A percentile compares a stretch with the other conserved stretches of the same genome.
Evolutionary conservation across 371 early-diverging fungal genomes (phyloP).

Genomic region (Rhizomucor miehei): DNA sequence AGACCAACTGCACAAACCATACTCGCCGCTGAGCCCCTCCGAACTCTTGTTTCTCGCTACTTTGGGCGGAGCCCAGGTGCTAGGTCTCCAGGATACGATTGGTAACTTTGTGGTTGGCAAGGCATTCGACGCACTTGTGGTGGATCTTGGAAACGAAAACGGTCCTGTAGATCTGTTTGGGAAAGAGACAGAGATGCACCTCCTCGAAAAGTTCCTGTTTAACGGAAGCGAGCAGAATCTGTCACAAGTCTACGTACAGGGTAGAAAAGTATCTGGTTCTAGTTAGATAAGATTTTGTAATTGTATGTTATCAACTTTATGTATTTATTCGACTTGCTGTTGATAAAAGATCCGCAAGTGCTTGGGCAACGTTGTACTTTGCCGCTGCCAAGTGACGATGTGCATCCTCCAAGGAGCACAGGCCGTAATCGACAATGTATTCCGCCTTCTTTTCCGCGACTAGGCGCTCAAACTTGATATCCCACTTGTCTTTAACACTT

Average conservation of each 20-base stretch:
- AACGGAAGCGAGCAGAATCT: constrained; percentile 63
- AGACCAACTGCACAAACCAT: constrained; percentile 21
- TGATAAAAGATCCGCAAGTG: not conserved
- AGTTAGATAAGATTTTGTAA: not conserved
- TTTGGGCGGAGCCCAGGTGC: constrained; percentile 81
- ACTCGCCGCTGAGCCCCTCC: constrained; percentile 28
- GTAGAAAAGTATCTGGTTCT: constrained; percentile 41
- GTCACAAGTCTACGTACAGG: constrained; percentile 57
- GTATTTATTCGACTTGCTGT: not conserved
- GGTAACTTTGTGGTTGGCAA: constrained; percentile 84
- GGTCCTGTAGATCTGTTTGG: constrained; percentile 54
- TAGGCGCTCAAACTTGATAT: not conserved
- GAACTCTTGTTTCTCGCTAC: constrained; percentile 89
- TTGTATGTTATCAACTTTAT: not conserved
- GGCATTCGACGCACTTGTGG: constrained; percentile 87
- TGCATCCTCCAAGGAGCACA: constrained; percentile 25
- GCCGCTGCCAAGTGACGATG: constrained; percentile 11
- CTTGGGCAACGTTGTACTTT: constrained; percentile 26
- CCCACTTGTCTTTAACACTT: constrained; percentile 9
- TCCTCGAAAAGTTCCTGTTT: constrained; percentile 65
- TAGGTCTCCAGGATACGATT: constrained; percentile 65
- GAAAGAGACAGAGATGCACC: constrained; percentile 33
- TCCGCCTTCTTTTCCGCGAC: constrained; percentile 15
- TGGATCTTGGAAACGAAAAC: constrained; percentile 52
- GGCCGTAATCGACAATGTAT: constrained; percentile 28